phyloP scores from a whole-genome alignment of 176 grass and related monocot genomes.

The Hordeum vulgare region MorexV3_pseudomolecules_assembly NC_058522.1:42175609-42176108 shows the following conservation, averaged over 20 bases:
- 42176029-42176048: not conserved
- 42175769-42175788: not conserved
- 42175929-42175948: no score
- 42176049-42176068: not conserved
- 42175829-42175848: not conserved
- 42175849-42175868: not conserved
- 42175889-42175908: not conserved
- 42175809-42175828: not conserved
- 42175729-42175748: not conserved
- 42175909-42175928: no score
- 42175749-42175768: not conserved
- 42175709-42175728: not conserved
- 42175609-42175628: not conserved
- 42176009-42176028: not conserved
- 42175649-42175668: slow-evolving; percentile 19
- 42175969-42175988: no score
- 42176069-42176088: not conserved
- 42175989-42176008: not conserved
- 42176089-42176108: not conserved
- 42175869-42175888: not conserved
- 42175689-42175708: not conserved
- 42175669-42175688: not conserved
- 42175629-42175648: slow-evolving; percentile 6
- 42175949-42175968: not conserved
- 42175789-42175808: not conserved